phyloP scores from a whole-genome alignment of 352 stramenopile species.

The Vaucheria bursata region DNA sequence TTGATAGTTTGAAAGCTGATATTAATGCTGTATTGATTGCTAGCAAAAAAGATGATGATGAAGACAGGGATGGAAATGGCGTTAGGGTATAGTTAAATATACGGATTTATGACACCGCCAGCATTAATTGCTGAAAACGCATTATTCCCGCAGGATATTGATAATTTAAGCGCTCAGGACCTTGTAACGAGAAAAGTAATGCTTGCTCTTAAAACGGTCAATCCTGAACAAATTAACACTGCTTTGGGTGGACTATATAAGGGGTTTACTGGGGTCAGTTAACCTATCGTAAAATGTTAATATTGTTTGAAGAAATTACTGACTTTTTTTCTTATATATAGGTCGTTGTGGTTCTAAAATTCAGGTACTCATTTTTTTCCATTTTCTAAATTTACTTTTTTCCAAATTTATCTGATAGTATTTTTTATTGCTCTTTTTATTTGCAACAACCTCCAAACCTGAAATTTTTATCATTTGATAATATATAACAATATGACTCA shows the following conservation, averaged over 20 bases:
- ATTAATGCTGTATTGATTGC: background rate
- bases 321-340: too few species aligned
- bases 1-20: background rate
- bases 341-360: too few species aligned
- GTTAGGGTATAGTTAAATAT: background rate
- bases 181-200: constrained; percentile 26
- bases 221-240: constrained; percentile 13
- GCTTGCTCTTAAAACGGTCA: constrained; percentile 21
- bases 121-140: background rate
- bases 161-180: constrained; percentile 19
- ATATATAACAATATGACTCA: too few species aligned
- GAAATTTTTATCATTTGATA: too few species aligned
- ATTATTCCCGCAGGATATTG: background rate
- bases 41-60: constrained; percentile 7
- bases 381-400: too few species aligned
- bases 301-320: too few species aligned
- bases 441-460: too few species aligned
- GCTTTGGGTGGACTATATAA: background rate
- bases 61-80: background rate
- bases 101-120: background rate
- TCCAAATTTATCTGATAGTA: too few species aligned
- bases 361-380: too few species aligned
- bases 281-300: too few species aligned
- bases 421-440: too few species aligned
- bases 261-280: constrained; percentile 35